phyloP scores from a whole-genome alignment of 148 eudicot species.

The Selenicereus undatus region DNA sequence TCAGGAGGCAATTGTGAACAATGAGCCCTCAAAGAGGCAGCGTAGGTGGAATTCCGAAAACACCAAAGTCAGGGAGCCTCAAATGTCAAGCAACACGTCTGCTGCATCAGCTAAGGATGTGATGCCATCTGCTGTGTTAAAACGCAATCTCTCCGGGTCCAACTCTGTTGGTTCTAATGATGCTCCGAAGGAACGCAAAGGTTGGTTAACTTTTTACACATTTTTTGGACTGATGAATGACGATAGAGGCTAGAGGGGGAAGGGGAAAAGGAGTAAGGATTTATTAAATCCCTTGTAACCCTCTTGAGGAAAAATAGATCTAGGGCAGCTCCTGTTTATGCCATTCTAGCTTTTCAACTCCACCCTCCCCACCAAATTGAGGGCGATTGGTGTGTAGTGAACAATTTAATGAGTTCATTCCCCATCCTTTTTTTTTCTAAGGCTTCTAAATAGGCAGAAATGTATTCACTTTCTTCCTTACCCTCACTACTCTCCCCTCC shows the following conservation, averaged over 20 bases:
- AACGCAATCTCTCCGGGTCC: constrained; percentile 45
- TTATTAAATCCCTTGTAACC: not conserved
- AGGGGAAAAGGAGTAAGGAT: not conserved
- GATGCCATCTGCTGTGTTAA: constrained; percentile 31
- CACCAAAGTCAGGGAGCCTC: constrained; percentile 38
- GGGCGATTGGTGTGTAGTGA: not conserved
- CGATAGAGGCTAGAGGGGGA: not conserved
- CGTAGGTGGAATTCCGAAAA: constrained; percentile 73
- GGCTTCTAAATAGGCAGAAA: not conserved
- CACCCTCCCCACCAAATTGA: too few species aligned
- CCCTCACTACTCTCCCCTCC: not conserved
- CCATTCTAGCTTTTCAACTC: too few species aligned
- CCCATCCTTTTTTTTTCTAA: not conserved
- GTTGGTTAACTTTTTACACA: constrained; percentile 35
- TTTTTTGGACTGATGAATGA: too few species aligned
- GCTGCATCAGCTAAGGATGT: constrained; percentile 36
- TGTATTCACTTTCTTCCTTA: not conserved
- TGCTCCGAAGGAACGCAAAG: constrained; percentile 69
- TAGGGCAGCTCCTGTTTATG: not conserved
- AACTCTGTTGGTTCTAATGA: constrained; percentile 44
- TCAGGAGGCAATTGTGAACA: constrained; percentile 46
- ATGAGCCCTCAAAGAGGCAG: constrained; percentile 64
- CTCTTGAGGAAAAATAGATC: not conserved
- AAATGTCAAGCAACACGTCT: constrained; percentile 24
- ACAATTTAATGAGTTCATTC: not conserved